Base-by-base conservation (phyloP, 2,329 filamentous ascomycete species). In the Pyrenophora teres region DNA sequence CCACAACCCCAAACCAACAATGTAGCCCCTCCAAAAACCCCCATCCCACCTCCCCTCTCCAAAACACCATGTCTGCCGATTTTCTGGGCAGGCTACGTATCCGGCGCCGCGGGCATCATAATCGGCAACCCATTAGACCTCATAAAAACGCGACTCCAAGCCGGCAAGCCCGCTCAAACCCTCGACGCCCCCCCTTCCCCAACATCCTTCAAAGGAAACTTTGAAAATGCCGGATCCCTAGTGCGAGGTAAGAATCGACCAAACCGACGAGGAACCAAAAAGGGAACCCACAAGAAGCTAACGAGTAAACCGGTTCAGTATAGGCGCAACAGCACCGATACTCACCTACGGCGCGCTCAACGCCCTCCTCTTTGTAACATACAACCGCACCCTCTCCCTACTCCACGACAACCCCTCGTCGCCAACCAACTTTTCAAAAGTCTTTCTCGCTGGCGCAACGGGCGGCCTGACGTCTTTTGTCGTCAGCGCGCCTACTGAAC, bases 11-110 rank as follows among this genome's bases (percentile, higher is more conserved):
- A 42, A 42, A 23, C 38, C 23, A 36, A 37, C 41, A 50, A 54
- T 46, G 47, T 54, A 39, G 27, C 55, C 53, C 56, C 53, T 56
- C 62, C 40, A 4, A 23, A n/a, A 56, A 46, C 36, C 45, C 25
- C 16, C n/a, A 19, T 19, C 43, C 40, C 46, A 13, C 32, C 38
- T 6, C 6, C 25, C 36, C 36, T 19, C 21, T 13, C 5, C 32
- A 41, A 27, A 39, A 32, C 16, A 39, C 41, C 27, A 93, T 94
- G 89, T 90, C 89, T 43, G 85, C 90, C 62, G 92, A 96, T 71
- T 97, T 97, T 97, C 74, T 96, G 90, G 89, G 90, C 92, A 51
- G 92, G 92, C 67, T 97, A 96, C 74, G 77, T 94, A 55, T 93
- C 89, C 69, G 93, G 93, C 46, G 91, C 89, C 50, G 81, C 87